These are phyloP conservation scores for Spiromastix sp. DNA, from an alignment of 2,329 filamentous ascomycete genomes.

Conservation along the genomic window DNA sequence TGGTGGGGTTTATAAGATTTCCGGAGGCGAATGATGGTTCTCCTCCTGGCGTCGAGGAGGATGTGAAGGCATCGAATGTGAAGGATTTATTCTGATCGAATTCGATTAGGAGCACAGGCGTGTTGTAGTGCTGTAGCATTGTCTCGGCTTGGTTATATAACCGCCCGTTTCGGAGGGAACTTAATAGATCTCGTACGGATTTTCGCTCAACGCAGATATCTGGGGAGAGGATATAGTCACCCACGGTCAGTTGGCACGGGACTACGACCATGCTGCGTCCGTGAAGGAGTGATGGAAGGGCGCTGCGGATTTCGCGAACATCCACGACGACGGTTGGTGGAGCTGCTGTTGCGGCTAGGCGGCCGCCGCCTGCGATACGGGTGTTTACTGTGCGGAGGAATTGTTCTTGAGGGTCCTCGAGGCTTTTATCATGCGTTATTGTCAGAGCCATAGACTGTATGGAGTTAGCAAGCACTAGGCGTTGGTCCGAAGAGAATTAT, in stretches of 20 bases:
- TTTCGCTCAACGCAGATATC: slow-evolving; percentile 92
- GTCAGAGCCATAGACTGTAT: slow-evolving; percentile 71
- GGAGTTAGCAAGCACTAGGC: too few relatives aligned
- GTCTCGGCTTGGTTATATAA: slow-evolving; percentile 86
- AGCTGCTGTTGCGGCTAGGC: slow-evolving; percentile 69
- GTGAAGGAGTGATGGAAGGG: slow-evolving; percentile 81
- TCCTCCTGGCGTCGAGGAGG: slow-evolving; percentile 36
- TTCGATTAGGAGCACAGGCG: slow-evolving; percentile 85
- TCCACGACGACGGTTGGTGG: slow-evolving; percentile 90
- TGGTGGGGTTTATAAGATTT: slow-evolving; percentile 51
- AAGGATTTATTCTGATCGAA: slow-evolving; percentile 98
- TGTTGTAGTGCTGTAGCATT: slow-evolving; percentile 90
- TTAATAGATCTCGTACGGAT: slow-evolving; percentile 80
- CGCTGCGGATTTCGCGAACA: slow-evolving; percentile 90
- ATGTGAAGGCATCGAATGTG: slow-evolving; percentile 63
- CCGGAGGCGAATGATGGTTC: slow-evolving; percentile 47
- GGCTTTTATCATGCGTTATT: slow-evolving; percentile 61
- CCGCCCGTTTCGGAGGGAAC: slow-evolving; percentile 82
- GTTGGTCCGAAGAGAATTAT: too few relatives aligned
- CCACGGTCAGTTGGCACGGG: slow-evolving; percentile 91
- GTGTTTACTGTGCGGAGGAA: slow-evolving; percentile 96
- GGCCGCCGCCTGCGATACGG: slow-evolving; percentile 85
- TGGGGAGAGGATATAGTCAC: slow-evolving; percentile 88
- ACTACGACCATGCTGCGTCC: slow-evolving; percentile 80
- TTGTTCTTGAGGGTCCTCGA: slow-evolving; percentile 75